Evolutionary conservation across 495 filamentous ascomycete species (phyloP), one percentile per base, ranked within the genome.

Genomic region (Bacidia rubella): DNA sequence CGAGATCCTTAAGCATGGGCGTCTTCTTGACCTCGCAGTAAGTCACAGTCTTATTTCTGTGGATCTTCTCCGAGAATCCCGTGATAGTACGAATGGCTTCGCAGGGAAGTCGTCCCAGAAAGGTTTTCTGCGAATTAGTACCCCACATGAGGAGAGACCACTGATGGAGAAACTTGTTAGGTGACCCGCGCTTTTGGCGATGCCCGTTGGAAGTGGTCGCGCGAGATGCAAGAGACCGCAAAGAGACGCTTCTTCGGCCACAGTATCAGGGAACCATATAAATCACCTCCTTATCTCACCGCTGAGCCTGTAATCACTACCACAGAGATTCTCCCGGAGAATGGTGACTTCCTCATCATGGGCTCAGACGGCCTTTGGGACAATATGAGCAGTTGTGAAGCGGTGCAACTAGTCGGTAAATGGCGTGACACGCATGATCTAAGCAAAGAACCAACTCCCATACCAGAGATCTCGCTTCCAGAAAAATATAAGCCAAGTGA

Each of bases 361-460:
- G 81, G 78, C 17, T 74, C 71, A 2, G 81, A 85, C 54, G 81
- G 81, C 3, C 48, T 85, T 26, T 86, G 81, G 81, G 78, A 83
- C 57, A 62, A 62, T 38, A 65, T 85, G 29, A 69, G 73, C 9
- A 80, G 61, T 56, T 67, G 77, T 54, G 70, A 85, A 61, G 79
- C 74, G 1, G 81, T 85, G 0, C 63, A 71, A 2, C 62, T 80
- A 2, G 75, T 84, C 2, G 72, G 68, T 20, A 62, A 58, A 47
- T 85, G 78, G 80, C 47, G 79, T 15, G 70, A 74, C 54, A 65
- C 52, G 7, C 21, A 54, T 42, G 55, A 48, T 35, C 46, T 49
- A 20, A 9, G 7, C 5, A n/a, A n/a, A 20, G 12, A n/a, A n/a
- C 41, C 44, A 11, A 35, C 15, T 21, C 26, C 38, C 7, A 9